Conservation (phyloP, 1,139 yeast species). For the Martiniozyma asiatica region DNA sequence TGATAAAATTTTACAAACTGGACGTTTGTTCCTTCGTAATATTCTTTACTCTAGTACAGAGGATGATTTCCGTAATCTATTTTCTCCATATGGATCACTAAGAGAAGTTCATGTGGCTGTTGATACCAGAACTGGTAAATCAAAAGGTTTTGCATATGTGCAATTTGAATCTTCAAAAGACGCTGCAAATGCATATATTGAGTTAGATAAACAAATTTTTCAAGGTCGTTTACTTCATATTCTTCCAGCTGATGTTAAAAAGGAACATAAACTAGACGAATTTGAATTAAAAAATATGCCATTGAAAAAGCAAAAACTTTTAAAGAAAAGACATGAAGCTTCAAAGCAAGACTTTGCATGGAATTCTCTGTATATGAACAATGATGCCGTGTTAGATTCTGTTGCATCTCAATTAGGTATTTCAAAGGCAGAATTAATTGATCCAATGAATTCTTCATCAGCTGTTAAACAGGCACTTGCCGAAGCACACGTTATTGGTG, state of each 20-base stretch:
- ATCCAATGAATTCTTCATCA: conserved; percentile 75
- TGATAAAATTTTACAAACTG: conserved; percentile 51
- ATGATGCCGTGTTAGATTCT: conserved; percentile 83
- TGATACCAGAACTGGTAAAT: conserved; percentile 79
- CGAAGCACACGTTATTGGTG: conserved; percentile 90
- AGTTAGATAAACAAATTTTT: conserved; percentile 77
- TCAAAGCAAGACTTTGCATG: conserved; percentile 80
- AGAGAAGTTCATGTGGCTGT: conserved; percentile 84
- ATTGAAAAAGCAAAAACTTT: conserved; percentile 76
- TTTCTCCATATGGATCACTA: conserved; percentile 43
- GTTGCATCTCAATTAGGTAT: conserved; percentile 81
- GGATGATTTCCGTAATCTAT: conserved; percentile 56
- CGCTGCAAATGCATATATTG: conserved; percentile 65
- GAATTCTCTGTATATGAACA: conserved; percentile 87
- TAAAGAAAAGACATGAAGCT: conserved; percentile 77
- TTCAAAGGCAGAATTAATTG: conserved; percentile 69
- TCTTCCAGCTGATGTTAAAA: conserved; percentile 73
- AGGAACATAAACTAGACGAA: conserved; percentile 69
- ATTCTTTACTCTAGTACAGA: conserved; percentile 73
- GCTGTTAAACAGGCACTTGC: conserved; percentile 98
- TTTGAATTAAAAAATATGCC: conserved; percentile 86
- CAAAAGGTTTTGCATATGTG: conserved; percentile 89
- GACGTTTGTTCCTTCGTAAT: conserved; percentile 81
- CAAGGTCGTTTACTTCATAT: conserved; percentile 92
- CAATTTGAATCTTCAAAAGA: conserved; percentile 54